Conservation (phyloP, 108 stramenopile species). For the Aurantiochytrium sp. region DNA sequence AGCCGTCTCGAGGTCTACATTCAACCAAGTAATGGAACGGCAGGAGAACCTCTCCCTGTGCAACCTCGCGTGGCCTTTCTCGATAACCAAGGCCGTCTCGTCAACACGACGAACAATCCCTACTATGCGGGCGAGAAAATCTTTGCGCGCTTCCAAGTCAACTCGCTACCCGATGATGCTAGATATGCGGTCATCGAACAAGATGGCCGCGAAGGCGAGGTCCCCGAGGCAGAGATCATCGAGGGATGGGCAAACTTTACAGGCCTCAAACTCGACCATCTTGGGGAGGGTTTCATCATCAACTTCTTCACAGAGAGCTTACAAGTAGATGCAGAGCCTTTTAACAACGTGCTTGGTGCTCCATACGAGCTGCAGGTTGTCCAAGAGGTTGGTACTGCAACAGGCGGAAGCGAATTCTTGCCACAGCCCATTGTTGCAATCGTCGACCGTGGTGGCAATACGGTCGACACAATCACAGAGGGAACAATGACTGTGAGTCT, state of each 20-base stretch:
- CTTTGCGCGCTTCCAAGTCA: background rate
- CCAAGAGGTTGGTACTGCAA: background rate
- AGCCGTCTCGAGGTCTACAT: background rate
- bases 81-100: background rate
- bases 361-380: background rate
- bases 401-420: background rate
- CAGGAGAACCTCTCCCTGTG: background rate
- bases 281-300: background rate
- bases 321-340: background rate
- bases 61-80: background rate
- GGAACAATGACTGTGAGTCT: background rate
- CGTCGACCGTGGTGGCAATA: background rate
- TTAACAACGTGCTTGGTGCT: background rate
- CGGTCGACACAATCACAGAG: background rate
- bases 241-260: conserved; percentile 8
- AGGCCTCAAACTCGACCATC: background rate
- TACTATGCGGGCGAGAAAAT: background rate
- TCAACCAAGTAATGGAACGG: background rate
- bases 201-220: background rate
- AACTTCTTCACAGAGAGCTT: background rate
- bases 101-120: background rate
- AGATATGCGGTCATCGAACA: background rate
- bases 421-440: background rate
- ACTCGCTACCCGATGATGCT: background rate
- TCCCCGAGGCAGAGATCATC: background rate